Base-by-base conservation (phyloP, 2,329 filamentous ascomycete genomes). In the Claviceps capensis region DNA sequence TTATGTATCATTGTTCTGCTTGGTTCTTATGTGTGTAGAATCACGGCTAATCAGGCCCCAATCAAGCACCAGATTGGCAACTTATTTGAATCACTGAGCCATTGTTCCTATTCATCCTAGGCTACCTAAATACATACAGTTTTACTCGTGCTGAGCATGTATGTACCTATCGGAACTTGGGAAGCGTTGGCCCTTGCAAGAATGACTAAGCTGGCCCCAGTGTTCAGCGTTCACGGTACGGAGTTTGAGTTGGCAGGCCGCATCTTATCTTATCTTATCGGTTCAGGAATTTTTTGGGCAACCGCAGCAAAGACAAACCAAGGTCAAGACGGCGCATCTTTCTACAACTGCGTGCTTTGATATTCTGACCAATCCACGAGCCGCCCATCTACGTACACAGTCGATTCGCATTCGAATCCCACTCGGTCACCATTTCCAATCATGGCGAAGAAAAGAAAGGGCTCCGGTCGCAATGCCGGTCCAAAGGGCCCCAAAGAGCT, bases 361-460 rank as follows among this genome's bases (percentile, higher is more conserved):
- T 45, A 19, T 17, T 14, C 11, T 23, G n/a, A 11, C 11, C 9
- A 19, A 22, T 11, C 9, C 30, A 34, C 9, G 30, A 9, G 30
- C 30, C 1, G 30, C 30, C 9, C 30, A 43, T 11, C 13, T 19
- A 19, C 19, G 19, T 11, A 17, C 41, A 11, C 5, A 43, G 9
- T 17, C 17, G 4, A 7, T 23, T 13, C 13, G 19, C 4, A 43
- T 11, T 23, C 17, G 23, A 22, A 4, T 43, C 4, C 3, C 22
- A 46, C 4, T 34, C 26, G 11, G 16, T 1, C 2, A 13, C 26
- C 11, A 16, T 30, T n/a, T 43, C 48, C 9, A n/a, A 66, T 36
- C 43, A 84, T 83, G 81, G 79, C 68, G 9, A 81, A 79, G 60
- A 83, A 82, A 63, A 83, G 86, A 76, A 93, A 90, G 73, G 83